These are phyloP conservation scores for Catharanthus roseus DNA, from an alignment of 257 asterid species.

Conservation along the genomic window DNA sequence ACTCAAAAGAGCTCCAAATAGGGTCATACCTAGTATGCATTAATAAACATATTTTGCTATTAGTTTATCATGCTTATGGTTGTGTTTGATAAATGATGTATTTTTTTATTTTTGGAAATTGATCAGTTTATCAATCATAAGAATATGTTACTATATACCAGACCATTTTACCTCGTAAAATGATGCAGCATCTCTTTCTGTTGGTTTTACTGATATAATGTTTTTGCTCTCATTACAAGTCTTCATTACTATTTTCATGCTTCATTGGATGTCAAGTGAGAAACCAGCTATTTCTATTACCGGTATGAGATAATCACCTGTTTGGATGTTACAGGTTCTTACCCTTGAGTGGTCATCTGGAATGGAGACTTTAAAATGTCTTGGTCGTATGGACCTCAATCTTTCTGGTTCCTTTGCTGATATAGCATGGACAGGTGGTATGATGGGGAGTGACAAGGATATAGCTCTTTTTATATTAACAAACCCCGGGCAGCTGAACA, in stretches of 20 bases:
- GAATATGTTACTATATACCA: neutral
- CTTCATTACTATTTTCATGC: neutral
- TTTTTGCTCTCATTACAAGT: neutral
- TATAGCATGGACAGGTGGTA: conserved; percentile 53
- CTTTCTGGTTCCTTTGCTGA: conserved; percentile 82
- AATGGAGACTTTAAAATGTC: conserved; percentile 61
- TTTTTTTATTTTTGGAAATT: neutral
- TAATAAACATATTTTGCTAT: neutral
- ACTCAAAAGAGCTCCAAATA: neutral
- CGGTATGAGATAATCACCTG: conserved; percentile 3
- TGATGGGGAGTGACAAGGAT: conserved; percentile 33
- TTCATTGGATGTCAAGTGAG: neutral
- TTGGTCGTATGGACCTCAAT: conserved; percentile 61
- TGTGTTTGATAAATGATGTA: neutral
- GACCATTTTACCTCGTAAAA: neutral
- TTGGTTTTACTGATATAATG: neutral
- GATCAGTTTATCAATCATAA: no score
- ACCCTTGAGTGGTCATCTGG: conserved; percentile 78
- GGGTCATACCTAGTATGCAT: neutral
- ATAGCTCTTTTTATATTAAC: conserved; percentile 57
- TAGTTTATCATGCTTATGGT: neutral
- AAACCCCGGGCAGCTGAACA: conserved; percentile 64
- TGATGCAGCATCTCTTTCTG: neutral
- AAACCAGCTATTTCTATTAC: neutral
- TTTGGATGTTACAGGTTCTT: conserved; percentile 52